These are phyloP conservation scores for Paecilomyces dactylethromorphus DNA, from an alignment of 2,329 filamentous ascomycete species.

Conservation along the genomic window DNA sequence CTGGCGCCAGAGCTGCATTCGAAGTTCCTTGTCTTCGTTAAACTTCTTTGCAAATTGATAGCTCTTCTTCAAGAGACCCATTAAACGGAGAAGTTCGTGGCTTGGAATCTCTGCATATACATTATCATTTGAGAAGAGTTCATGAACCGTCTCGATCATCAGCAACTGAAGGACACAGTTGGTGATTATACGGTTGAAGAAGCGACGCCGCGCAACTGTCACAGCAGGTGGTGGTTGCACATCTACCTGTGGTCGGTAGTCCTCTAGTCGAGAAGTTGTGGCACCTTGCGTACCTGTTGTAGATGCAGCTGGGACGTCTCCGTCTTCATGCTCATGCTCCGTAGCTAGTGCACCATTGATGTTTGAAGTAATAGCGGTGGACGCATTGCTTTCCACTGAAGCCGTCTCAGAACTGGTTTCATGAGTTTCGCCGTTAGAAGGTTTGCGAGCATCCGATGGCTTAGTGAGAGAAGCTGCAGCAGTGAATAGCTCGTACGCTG, in stretches of 20 bases:
- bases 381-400: slow-evolving; percentile 13
- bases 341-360: slow-evolving; percentile 22
- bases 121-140: slow-evolving; percentile 94
- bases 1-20: slow-evolving; percentile 90
- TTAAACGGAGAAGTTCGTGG: slow-evolving; percentile 78
- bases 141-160: slow-evolving; percentile 99
- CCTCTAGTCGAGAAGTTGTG: slow-evolving; percentile 58
- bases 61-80: slow-evolving; percentile 89
- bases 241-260: slow-evolving; percentile 72
- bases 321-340: slow-evolving; percentile 24
- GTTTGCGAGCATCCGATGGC: slow-evolving; percentile 15
- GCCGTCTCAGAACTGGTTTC: slow-evolving; percentile 15
- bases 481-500: slow-evolving; percentile 90
- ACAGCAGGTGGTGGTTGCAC: slow-evolving; percentile 86
- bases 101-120: slow-evolving; percentile 94
- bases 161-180: slow-evolving; percentile 94
- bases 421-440: slow-evolving; percentile 23
- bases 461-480: slow-evolving; percentile 54
- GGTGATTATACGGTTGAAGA: slow-evolving; percentile 99
- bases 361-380: slow-evolving; percentile 16
- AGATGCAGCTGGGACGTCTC: slow-evolving; percentile 21
- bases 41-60: slow-evolving; percentile 96
- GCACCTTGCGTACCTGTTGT: slow-evolving; percentile 11
- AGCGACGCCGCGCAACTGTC: slow-evolving; percentile 82
- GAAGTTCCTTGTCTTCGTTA: slow-evolving; percentile 93